Percentiles rank a stretch among this genome's conserved stretches.
These are phyloP conservation scores for Ophiostoma sp. DNA, from an alignment of 2,329 filamentous ascomycete species.

Conservation along the genomic window DNA sequence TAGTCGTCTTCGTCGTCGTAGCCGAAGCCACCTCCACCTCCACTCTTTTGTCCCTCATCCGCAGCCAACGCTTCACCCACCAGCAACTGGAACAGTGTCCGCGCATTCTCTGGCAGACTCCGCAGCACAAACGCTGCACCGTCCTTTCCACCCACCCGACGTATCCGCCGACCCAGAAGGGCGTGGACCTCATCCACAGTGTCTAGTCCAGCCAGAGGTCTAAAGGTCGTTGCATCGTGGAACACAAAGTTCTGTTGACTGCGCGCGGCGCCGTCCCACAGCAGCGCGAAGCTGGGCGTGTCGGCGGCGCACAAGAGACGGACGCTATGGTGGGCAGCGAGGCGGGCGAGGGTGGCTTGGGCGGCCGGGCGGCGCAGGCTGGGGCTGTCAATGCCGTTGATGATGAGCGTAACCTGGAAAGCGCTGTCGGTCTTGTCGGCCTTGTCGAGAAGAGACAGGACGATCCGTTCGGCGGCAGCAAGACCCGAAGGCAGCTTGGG, in stretches of 20 bases:
- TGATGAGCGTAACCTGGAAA: conserved; percentile 61
- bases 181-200: conserved; percentile 89
- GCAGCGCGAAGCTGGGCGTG: conserved; percentile 79
- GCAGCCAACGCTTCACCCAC: conserved; percentile 79
- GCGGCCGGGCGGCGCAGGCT: conserved; percentile 69
- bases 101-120: conserved; percentile 87
- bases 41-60: conserved; percentile 55
- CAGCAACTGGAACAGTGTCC: conserved; percentile 80
- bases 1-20: conserved; percentile 85
- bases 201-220: conserved; percentile 65
- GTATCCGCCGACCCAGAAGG: conserved; percentile 76
- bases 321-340: conserved; percentile 73
- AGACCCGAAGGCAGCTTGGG: conserved; percentile 61
- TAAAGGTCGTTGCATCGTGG: conserved; percentile 92
- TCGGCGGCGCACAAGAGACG: conserved; percentile 79
- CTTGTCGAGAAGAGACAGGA: conserved; percentile 62
- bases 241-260: conserved; percentile 74
- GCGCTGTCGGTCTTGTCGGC: conserved; percentile 42
- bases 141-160: conserved; percentile 82
- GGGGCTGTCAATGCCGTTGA: conserved; percentile 84
- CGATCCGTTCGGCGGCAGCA: conserved; percentile 64
- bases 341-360: conserved; percentile 72
- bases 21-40: conserved; percentile 65
- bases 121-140: conserved; percentile 89
- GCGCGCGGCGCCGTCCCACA: conserved; percentile 87